Percentiles rank a stretch among this genome's conserved stretches.
Evolutionary conservation across 768 basidiomycete species (phyloP).

Genomic region (Lactarius vividus): DNA sequence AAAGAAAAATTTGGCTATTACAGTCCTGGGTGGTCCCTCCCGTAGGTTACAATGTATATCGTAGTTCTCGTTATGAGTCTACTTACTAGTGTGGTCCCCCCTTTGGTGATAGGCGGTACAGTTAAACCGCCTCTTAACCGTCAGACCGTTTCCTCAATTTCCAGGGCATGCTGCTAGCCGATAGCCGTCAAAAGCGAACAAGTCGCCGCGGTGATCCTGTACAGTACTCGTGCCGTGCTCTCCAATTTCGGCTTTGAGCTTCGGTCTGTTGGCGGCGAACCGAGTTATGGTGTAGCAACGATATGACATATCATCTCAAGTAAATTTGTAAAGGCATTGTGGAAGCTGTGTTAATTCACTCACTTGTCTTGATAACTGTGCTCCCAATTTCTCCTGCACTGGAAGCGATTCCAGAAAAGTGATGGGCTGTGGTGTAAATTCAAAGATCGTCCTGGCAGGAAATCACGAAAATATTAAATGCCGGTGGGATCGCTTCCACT

Average conservation of each 20-base stretch:
- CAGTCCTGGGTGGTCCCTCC: neutral
- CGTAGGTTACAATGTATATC: neutral
- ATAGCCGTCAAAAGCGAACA: neutral
- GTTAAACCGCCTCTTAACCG: neutral
- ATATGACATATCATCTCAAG: neutral
- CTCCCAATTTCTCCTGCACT: neutral
- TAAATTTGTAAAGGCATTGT: neutral
- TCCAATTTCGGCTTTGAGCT: neutral
- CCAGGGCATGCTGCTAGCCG: neutral
- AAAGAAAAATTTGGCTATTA: neutral
- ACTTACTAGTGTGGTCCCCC: conserved; percentile 24
- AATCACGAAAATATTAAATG: neutral
- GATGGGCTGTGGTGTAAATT: neutral
- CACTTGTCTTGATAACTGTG: too few relatives aligned
- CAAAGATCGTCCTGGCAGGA: neutral
- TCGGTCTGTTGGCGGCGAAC: neutral
- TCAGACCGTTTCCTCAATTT: neutral
- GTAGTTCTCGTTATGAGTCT: conserved; percentile 28
- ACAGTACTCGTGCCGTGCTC: neutral
- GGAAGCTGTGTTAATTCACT: neutral
- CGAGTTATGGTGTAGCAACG: neutral
- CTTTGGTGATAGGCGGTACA: neutral
- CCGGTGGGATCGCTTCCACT: neutral
- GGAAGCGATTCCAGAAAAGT: neutral
- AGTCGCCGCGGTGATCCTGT: neutral